A percentile compares a stretch with the other conserved stretches of the same genome.
Evolutionary conservation across 2,329 filamentous ascomycete species (phyloP).

Genomic region (Cryoendolithus antarcticus): DNA sequence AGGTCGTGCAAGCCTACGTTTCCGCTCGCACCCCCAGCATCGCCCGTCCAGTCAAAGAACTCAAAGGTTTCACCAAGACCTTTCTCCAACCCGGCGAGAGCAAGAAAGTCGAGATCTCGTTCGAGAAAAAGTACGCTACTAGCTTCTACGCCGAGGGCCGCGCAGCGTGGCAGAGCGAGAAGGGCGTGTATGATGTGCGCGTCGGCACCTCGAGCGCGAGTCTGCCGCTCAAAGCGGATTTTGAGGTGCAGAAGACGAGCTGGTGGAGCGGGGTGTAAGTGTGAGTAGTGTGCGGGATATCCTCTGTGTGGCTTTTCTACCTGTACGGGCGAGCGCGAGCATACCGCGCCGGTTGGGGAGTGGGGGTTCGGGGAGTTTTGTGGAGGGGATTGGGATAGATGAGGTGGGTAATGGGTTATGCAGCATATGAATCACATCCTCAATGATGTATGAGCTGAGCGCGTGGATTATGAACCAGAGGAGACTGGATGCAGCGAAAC

Average conservation of each 20-base stretch:
- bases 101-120: conserved; percentile 43
- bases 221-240: conserved; percentile 38
- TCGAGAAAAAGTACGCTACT: conserved; percentile 52
- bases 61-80: conserved; percentile 58
- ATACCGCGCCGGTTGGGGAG: neutral
- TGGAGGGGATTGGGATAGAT: neutral
- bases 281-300: neutral
- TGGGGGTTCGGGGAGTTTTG: too few species aligned
- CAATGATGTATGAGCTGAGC: too few species aligned
- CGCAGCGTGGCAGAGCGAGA: conserved; percentile 53
- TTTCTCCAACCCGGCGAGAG: conserved; percentile 45
- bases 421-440: too few species aligned
- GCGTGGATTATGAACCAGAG: too few species aligned
- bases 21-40: conserved; percentile 50
- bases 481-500: too few species aligned
- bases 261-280: conserved; percentile 54
- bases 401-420: neutral
- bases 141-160: conserved; percentile 60
- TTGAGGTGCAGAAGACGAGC: conserved; percentile 48
- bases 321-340: neutral
- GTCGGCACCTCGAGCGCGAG: conserved; percentile 47
- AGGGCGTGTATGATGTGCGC: conserved; percentile 51
- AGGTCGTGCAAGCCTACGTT: conserved; percentile 58
- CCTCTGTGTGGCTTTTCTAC: neutral
- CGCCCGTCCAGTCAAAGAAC: conserved; percentile 57